Evolutionary conservation across 495 filamentous ascomycete species (phyloP).

Genomic region (Neurospora terricola): DNA sequence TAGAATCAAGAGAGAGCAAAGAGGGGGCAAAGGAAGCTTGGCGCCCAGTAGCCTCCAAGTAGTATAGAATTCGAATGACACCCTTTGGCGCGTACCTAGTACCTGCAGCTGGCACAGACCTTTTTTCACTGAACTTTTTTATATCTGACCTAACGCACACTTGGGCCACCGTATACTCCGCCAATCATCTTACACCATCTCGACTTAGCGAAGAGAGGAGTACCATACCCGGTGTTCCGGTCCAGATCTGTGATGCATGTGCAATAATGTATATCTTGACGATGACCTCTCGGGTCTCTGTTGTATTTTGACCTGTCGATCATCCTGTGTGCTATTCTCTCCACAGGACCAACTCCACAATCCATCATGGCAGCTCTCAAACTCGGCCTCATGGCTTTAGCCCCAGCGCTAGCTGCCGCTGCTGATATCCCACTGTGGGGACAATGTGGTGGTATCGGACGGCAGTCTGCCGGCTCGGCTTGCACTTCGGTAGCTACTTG

Average conservation of each 20-base stretch:
- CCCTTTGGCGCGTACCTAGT: too few relatives aligned
- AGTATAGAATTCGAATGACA: too few relatives aligned
- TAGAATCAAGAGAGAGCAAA: too few relatives aligned
- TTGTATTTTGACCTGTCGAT: not conserved
- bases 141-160: too few relatives aligned
- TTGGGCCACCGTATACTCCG: too few relatives aligned
- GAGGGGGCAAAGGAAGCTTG: too few relatives aligned
- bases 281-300: not conserved
- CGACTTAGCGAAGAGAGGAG: not conserved
- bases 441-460: constrained; percentile 13
- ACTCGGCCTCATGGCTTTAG: constrained; percentile 4
- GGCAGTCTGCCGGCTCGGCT: constrained; percentile 7
- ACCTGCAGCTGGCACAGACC: too few relatives aligned
- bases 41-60: too few relatives aligned
- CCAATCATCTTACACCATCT: constrained; percentile 19
- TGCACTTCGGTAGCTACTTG: constrained; percentile 11
- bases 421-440: constrained; percentile 1
- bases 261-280: not conserved
- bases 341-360: not conserved
- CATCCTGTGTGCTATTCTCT: not conserved
- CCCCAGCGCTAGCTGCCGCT: not conserved
- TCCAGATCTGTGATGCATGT: not conserved
- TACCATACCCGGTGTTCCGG: constrained; percentile 7
- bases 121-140: too few relatives aligned
- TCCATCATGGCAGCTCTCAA: not conserved